Conservation (phyloP, 495 filamentous ascomycete genomes). For the Elasticomyces elasticus region DNA sequence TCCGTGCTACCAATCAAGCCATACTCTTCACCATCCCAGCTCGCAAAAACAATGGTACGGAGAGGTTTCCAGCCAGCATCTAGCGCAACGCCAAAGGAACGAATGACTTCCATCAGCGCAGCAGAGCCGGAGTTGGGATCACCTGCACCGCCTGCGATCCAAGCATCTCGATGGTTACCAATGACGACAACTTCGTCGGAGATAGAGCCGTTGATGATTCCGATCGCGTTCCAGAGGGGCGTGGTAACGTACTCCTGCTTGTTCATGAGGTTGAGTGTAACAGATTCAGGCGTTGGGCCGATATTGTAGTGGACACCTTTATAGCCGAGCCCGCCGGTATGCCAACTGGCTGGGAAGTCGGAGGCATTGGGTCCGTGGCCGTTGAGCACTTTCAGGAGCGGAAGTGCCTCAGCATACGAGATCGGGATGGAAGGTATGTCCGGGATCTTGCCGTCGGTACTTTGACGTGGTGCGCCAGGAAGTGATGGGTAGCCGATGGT, state of each 20-base stretch:
- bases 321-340: constrained; percentile 62
- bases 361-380: constrained; percentile 71
- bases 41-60: constrained; percentile 58
- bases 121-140: constrained; percentile 39
- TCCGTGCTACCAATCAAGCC: constrained; percentile 61
- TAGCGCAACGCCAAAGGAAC: constrained; percentile 29
- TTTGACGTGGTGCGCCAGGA: constrained; percentile 70
- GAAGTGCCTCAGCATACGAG: constrained; percentile 77
- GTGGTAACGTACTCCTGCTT: constrained; percentile 82
- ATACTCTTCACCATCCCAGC: constrained; percentile 71
- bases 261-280: constrained; percentile 75
- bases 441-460: constrained; percentile 58
- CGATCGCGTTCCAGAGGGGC: constrained; percentile 91
- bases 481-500: constrained; percentile 92
- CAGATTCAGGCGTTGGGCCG: constrained; percentile 68
- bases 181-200: constrained; percentile 77
- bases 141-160: constrained; percentile 60
- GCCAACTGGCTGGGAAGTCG: constrained; percentile 65
- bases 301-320: constrained; percentile 86
- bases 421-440: constrained; percentile 87
- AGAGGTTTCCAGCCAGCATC: constrained; percentile 33
- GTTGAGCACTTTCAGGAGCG: constrained; percentile 79
- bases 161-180: constrained; percentile 95
- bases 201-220: constrained; percentile 84
- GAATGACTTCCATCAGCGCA: constrained; percentile 35